Base-by-base conservation (phyloP, 352 stramenopile genomes). In the Pythium utonaiense region DNA sequence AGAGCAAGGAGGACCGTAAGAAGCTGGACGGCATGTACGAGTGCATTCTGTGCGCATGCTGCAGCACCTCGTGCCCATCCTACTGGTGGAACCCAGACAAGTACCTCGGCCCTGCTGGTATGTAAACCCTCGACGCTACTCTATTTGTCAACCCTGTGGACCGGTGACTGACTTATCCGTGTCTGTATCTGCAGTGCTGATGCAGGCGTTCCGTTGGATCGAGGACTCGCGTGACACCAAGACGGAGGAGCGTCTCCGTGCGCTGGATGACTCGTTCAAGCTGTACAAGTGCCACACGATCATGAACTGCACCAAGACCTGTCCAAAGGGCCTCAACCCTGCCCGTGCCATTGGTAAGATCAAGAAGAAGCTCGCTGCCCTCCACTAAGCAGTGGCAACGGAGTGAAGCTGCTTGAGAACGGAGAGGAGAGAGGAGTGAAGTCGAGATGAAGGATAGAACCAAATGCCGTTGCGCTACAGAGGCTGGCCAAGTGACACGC, bases 21-120 rank as follows among this genome's bases (percentile, higher is more conserved):
- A 99, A 99, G 75, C 82, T 99, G 9, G 98, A 99, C 74, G 97
- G 98, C 62, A 99, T 99, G 97, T 99, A 99, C 78, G 97, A 99
- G 84, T 99, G 97, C 79, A 99, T 99, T 65, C 85, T 99, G 19
- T 99, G 97, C 77, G 97, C 97, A 22, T 99, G 97, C 82, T 99
- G 97, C 83, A 97, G 82, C 63, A 99, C 97, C 5, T 97, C 97
- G 33, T 99, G 97, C 82, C 97, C 97, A 25, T 98, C 86, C 53
- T 99, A 99, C 83, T 99, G 97, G 97, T 99, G 97, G 97, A 99
- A 99, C 83, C 81, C 83, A 19, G 91, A 97, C 73, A 98, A 97
- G 83, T 98, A 98, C 80, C 82, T 98, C 47, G 91, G 91, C 57
- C 91, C 91, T 7, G 89, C 90, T 55, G 85, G 79, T 91, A 70